Evolutionary conservation across 345 rosid genomes (phyloP), one percentile per base, ranked within the genome.

Genomic region (Eucalyptus pauciflora): DNA sequence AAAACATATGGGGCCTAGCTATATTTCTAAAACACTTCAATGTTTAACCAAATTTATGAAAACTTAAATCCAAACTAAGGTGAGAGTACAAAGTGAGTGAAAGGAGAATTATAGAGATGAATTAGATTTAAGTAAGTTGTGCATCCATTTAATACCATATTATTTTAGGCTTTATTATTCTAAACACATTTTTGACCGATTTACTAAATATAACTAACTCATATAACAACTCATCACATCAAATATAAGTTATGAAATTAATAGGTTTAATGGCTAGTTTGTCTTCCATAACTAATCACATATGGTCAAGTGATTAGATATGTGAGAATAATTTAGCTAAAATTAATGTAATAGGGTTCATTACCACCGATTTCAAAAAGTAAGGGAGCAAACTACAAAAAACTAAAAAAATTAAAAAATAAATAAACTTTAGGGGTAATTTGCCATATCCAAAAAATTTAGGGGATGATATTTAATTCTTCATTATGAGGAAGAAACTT

Each of bases 1-100:
- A 18, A 52, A 18, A 52, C 56, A 52, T 52, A 18, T 0, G 1
- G 1, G 0, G 0, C 58, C 1, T 52, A 20, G 0, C 0, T 52
- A 52, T 52, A 52, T 52, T 52, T 52, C 58, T 52, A 52, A 52
- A 52, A 52, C 24, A 52, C 58, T 52, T 52, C 10, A 0, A 20
- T 52, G 0, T 52, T 52, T 52, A 52, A 52, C 2, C 25, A 52
- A 52, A 52, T 52, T 52, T 52, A 1, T 0, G 0, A 52, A 52
- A 52, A 52, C 10, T 52, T 52, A 20, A 52, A 52, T 52, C 1
- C 25, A 52, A 52, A 52, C 10, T 52, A 0, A 52, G 4, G 25
- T 18, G 5, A 52, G 5, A 52, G 25, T 52, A 52, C 10, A 52
- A 52, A 52, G 58, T 52, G 25, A 50, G 25, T 20, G 0, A 52